phyloP scores from a whole-genome alignment of 1,284 basidiomycete species.

The Cryptococcus hybrid region DNA sequence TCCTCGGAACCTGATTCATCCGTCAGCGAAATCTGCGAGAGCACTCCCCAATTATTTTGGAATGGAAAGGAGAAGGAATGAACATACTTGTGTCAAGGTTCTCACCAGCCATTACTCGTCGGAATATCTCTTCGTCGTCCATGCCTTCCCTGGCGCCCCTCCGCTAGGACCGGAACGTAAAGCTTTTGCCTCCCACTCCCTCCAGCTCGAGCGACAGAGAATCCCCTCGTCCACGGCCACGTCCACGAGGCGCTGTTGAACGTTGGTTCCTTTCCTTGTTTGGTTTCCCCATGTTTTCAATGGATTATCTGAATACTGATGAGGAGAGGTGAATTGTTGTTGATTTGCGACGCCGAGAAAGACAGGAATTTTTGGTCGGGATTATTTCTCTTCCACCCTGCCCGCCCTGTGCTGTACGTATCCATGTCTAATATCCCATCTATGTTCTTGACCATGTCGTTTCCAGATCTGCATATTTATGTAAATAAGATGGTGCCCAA shows the following conservation, averaged over 20 bases:
- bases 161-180: constrained; percentile 1
- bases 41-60: neutral
- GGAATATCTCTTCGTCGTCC: constrained; percentile 31
- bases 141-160: constrained; percentile 14
- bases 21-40: neutral
- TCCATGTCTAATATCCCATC: too few relatives aligned
- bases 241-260: constrained; percentile 16
- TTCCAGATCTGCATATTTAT: too few relatives aligned
- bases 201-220: constrained; percentile 18
- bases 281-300: constrained; percentile 36
- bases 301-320: too few relatives aligned
- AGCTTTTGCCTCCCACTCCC: constrained; percentile 31
- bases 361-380: too few relatives aligned
- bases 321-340: too few relatives aligned
- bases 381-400: too few relatives aligned
- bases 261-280: constrained; percentile 32
- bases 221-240: constrained; percentile 30
- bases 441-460: too few relatives aligned
- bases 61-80: neutral
- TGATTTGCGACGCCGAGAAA: too few relatives aligned
- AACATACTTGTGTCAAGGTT: constrained; percentile 3
- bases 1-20: constrained; percentile 1
- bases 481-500: too few relatives aligned
- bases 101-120: constrained; percentile 16
- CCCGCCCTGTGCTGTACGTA: too few relatives aligned